Evolutionary conservation across 257 asterid species (phyloP).

Genomic region (Fraxinus anomala): DNA sequence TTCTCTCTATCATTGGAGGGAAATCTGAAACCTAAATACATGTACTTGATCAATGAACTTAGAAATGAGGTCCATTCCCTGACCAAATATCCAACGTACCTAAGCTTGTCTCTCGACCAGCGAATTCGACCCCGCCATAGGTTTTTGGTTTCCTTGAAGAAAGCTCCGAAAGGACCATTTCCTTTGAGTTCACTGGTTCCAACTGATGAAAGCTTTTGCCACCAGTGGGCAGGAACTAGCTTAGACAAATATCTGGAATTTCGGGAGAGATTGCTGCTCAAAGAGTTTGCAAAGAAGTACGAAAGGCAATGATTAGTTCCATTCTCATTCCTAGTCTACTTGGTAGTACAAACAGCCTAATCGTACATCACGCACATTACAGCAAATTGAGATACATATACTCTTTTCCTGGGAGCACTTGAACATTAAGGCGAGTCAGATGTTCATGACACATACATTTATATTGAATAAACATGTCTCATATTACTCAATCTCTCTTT

Average conservation of each 20-base stretch:
- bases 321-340: slow-evolving; percentile 16
- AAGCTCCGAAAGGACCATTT: slow-evolving; percentile 91
- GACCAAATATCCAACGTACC: slow-evolving; percentile 82
- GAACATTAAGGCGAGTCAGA: neutral
- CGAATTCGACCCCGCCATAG: slow-evolving; percentile 90
- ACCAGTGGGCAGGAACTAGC: slow-evolving; percentile 95
- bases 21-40: slow-evolving; percentile 88
- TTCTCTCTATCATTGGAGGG: slow-evolving; percentile 84
- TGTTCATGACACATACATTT: neutral
- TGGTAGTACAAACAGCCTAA: slow-evolving; percentile 11
- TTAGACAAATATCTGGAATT: slow-evolving; percentile 78
- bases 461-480: neutral
- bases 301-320: slow-evolving; percentile 48
- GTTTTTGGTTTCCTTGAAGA: slow-evolving; percentile 80
- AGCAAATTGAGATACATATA: slow-evolving; percentile 11
- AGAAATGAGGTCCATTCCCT: slow-evolving; percentile 77
- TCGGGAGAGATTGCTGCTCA: slow-evolving; percentile 78
- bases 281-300: slow-evolving; percentile 79
- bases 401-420: neutral
- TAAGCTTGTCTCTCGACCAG: slow-evolving; percentile 89
- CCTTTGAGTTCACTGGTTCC: slow-evolving; percentile 91
- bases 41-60: slow-evolving; percentile 88
- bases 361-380: neutral
- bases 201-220: slow-evolving; percentile 89
- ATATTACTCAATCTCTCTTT: neutral